Evolutionary conservation across 441 rosid genomes (phyloP).

Genomic region (Gossypium armourianum): DNA sequence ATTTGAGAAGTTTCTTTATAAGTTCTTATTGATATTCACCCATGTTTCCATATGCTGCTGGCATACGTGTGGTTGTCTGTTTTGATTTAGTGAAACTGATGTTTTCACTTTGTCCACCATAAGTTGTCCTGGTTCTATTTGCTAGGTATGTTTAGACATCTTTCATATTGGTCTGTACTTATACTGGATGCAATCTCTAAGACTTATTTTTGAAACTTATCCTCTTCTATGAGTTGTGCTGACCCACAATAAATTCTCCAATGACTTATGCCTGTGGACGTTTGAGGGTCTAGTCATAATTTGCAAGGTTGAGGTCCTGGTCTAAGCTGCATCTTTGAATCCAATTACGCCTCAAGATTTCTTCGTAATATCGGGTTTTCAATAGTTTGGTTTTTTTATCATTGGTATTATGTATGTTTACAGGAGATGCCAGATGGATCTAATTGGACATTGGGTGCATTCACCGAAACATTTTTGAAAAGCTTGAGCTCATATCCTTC

Average conservation of each 20-base stretch:
- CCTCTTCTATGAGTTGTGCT: neutral
- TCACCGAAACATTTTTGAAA: conserved; percentile 41
- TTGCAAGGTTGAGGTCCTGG: neutral
- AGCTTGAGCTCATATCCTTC: conserved; percentile 80
- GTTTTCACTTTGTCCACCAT: neutral
- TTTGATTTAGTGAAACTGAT: neutral
- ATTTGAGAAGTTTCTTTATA: neutral
- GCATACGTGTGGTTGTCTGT: neutral
- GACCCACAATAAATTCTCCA: neutral
- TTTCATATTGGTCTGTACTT: neutral
- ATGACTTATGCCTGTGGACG: neutral
- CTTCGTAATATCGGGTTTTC: neutral
- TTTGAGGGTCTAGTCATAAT: conserved; percentile 7
- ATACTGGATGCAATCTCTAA: neutral
- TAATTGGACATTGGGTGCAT: conserved; percentile 57
- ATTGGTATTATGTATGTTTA: conserved; percentile 2
- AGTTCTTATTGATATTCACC: neutral
- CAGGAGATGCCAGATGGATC: conserved; percentile 41
- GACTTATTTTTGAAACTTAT: neutral
- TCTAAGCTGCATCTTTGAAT: neutral
- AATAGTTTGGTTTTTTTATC: neutral
- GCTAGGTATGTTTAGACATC: neutral
- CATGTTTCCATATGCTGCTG: neutral
- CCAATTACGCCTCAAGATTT: neutral
- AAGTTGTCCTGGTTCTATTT: neutral